phyloP scores from a whole-genome alignment of 495 filamentous ascomycete species.

The Penicillium taxi region DNA sequence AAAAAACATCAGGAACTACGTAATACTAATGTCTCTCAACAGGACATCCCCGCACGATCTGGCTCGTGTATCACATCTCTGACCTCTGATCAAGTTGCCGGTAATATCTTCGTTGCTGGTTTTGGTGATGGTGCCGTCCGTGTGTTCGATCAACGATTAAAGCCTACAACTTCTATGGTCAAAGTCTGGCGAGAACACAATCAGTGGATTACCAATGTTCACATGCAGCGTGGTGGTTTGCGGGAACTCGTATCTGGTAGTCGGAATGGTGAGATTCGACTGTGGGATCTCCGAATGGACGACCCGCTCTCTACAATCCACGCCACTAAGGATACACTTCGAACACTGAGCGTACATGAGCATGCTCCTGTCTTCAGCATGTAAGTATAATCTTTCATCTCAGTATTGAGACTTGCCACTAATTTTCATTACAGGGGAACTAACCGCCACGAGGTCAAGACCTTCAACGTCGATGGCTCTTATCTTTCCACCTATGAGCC shows the following conservation, averaged over 20 bases:
- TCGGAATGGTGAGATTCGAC: slow-evolving; percentile 81
- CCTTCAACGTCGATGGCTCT: slow-evolving; percentile 78
- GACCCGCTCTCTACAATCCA: slow-evolving; percentile 61
- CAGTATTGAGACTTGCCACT: slow-evolving; percentile 3
- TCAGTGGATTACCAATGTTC: slow-evolving; percentile 89
- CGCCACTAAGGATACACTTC: slow-evolving; percentile 68
- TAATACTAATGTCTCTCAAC: slow-evolving; percentile 2
- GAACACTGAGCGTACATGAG: slow-evolving; percentile 88
- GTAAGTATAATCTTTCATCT: slow-evolving; percentile 53
- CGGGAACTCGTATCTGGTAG: slow-evolving; percentile 82
- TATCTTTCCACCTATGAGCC: slow-evolving; percentile 77
- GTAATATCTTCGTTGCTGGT: slow-evolving; percentile 89
- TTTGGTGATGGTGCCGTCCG: slow-evolving; percentile 96
- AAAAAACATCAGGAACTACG: too few species aligned
- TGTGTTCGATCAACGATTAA: slow-evolving; percentile 83
- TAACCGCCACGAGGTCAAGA: slow-evolving; percentile 76
- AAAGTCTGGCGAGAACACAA: slow-evolving; percentile 93
- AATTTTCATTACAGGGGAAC: slow-evolving; percentile 57
- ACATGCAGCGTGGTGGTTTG: slow-evolving; percentile 93
- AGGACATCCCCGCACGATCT: slow-evolving; percentile 91
- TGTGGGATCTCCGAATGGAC: slow-evolving; percentile 93
- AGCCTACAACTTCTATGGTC: slow-evolving; percentile 79
- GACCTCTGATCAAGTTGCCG: slow-evolving; percentile 94
- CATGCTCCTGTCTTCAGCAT: slow-evolving; percentile 94
- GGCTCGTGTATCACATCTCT: slow-evolving; percentile 92